Base-by-base conservation (phyloP, 1,284 basidiomycete genomes). In the Cutaneotrichosporon spelunceum region DNA sequence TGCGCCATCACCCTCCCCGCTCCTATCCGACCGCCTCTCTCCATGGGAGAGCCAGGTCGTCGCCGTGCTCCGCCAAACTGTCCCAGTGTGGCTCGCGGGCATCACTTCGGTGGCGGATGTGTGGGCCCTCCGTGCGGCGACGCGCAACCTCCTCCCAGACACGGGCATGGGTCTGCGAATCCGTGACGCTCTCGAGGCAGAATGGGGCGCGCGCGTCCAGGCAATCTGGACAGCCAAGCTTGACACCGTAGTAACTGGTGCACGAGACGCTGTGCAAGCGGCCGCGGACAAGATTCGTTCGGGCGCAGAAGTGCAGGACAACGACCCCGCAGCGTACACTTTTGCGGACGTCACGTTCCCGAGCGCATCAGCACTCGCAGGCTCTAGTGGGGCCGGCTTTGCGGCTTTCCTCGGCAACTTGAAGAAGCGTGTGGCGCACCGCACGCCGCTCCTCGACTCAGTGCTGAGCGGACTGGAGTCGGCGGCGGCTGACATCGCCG, bases 1-100 rank as follows among this genome's bases (percentile, higher is more conserved):
- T 45, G 36, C 88, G 0, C 88, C 88, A 62, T 83, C 87, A 10
- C 83, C 86, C 16, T 82, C 86, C 0, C 84, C 84, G 0, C 83
- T 85, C 0, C 56, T 78, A 9, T 42, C 52, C 4, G 64, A 69
- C 16, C 68, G 66, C 27, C 66, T 79, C 23, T 56, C 61, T 0
- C 30, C 61, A n/a, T 80, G 78, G 78, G 70, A 77, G 30, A 54
- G 52, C 1, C 52, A 63, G 0, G 69, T 72, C 2, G 57, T 74
- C 14, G 61, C 63, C 1, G 48, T 73, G 21, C 58, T 78, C 26
- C 53, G 63, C 24, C 67, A 73, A 8, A 60, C 72, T 5, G 62
- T 72, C 4, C 73, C 73, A 1, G 55, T 56, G 4, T 78, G 72
- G 77, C 64, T 76, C 30, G 57, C 45, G 11, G 70, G 64, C 13